Percentiles rank a stretch among this genome's conserved stretches.
Evolutionary conservation across 495 filamentous ascomycete genomes (phyloP).

Genomic region (Aspergillus ostianus): DNA sequence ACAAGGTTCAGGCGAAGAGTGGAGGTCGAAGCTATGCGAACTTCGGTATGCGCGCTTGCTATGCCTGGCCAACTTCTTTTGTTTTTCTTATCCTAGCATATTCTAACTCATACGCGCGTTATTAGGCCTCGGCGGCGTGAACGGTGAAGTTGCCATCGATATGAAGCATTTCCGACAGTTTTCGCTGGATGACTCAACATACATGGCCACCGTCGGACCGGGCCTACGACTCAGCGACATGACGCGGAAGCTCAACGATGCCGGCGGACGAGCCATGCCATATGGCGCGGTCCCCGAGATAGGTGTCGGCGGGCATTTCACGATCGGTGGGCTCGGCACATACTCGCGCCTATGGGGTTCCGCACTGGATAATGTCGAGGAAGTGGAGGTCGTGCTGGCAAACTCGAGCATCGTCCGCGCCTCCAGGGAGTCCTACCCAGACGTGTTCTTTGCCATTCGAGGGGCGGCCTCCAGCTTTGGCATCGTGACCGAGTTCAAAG

Average conservation of each 20-base stretch:
- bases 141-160: slow-evolving; percentile 45
- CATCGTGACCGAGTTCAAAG: slow-evolving; percentile 46
- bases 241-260: slow-evolving; percentile 52
- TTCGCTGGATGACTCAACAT: slow-evolving; percentile 49
- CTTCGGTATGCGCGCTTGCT: slow-evolving; percentile 28
- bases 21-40: slow-evolving; percentile 77
- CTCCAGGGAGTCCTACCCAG: slow-evolving; percentile 35
- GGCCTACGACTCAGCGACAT: slow-evolving; percentile 63
- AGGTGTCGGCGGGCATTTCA: slow-evolving; percentile 72
- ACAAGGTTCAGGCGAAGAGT: slow-evolving; percentile 66
- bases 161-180: slow-evolving; percentile 50
- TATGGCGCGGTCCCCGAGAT: slow-evolving; percentile 65
- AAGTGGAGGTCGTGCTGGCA: slow-evolving; percentile 60
- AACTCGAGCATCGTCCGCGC: slow-evolving; percentile 49
- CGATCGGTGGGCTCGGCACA: slow-evolving; percentile 68
- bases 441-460: slow-evolving; percentile 54
- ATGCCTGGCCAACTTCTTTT: no score
- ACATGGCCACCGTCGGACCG: slow-evolving; percentile 62
- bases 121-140: slow-evolving; percentile 45
- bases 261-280: slow-evolving; percentile 62
- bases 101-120: no score
- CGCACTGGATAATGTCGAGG: slow-evolving; percentile 61
- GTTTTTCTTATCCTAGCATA: no score
- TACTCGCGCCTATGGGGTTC: slow-evolving; percentile 62
- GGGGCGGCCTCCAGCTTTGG: slow-evolving; percentile 47